These are phyloP conservation scores for Sphagnurus paluster DNA, from an alignment of 1,284 basidiomycete species.

Conservation along the genomic window DNA sequence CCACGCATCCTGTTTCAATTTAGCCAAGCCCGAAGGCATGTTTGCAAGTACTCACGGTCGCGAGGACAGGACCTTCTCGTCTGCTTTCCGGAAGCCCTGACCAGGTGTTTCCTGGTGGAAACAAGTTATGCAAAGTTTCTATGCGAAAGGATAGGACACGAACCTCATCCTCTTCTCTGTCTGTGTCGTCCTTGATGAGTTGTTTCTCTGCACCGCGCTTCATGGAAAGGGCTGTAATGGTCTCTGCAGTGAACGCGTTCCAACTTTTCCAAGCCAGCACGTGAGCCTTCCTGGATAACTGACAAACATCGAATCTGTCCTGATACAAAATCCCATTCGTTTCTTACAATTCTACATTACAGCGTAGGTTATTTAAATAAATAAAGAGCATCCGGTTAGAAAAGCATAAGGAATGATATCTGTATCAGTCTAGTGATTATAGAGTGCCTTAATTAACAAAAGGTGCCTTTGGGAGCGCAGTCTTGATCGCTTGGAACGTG, in stretches of 20 bases:
- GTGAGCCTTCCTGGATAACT: conserved; percentile 6
- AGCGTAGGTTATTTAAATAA: conserved; percentile 2
- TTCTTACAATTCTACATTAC: conserved; percentile 15
- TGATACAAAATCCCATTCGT: neutral
- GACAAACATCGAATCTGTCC: neutral
- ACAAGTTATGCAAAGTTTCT: neutral
- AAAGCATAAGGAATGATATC: conserved; percentile 12
- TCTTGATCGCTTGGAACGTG: conserved; percentile 52
- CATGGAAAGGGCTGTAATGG: conserved; percentile 34
- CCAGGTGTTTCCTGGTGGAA: conserved; percentile 40
- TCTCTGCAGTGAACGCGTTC: neutral
- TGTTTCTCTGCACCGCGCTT: conserved; percentile 79
- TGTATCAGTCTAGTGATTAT: conserved; percentile 10
- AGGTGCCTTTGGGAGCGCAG: conserved; percentile 47
- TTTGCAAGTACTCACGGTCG: conserved; percentile 46
- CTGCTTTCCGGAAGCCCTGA: conserved; percentile 55
- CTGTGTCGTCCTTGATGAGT: conserved; percentile 58
- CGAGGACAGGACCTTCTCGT: conserved; percentile 47
- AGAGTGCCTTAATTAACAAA: conserved; percentile 15
- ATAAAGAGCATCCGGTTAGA: conserved; percentile 1
- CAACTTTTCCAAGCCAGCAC: conserved; percentile 12
- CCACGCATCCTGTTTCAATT: conserved; percentile 49
- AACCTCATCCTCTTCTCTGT: conserved; percentile 32
- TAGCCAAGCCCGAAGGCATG: neutral
- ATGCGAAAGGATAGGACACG: neutral